phyloP scores from a whole-genome alignment of 2,329 filamentous ascomycete species.

The Ophiostoma sp. region DNA sequence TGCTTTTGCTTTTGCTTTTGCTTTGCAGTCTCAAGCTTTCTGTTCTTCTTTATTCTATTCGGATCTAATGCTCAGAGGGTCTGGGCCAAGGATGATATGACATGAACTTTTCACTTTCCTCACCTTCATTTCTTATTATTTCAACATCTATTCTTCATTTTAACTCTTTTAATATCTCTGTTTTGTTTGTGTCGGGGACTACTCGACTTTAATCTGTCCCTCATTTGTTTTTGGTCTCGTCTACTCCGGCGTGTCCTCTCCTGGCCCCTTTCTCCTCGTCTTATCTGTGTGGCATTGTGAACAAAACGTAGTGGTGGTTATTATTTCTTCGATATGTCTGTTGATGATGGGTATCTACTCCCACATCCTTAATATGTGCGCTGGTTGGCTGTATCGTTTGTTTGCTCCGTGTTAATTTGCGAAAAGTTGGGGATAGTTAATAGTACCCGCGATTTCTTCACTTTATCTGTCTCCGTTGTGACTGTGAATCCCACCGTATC shows the following conservation, averaged over 20 bases:
- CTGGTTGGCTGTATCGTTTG: neutral
- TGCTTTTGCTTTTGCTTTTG: neutral
- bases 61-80: neutral
- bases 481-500: neutral
- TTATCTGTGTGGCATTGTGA: neutral
- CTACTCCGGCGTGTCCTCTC: neutral
- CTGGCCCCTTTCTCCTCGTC: neutral
- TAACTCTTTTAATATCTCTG: neutral
- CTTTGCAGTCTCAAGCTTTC: neutral
- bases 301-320: neutral
- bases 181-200: neutral
- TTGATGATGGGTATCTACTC: neutral
- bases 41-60: constrained; percentile 3
- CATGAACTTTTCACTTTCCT: neutral
- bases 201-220: neutral
- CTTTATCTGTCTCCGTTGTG: neutral
- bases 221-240: neutral
- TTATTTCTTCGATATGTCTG: neutral
- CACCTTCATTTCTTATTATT: neutral
- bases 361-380: neutral
- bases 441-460: neutral
- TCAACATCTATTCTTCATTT: neutral
- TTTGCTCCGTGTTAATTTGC: neutral
- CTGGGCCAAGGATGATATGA: constrained; percentile 7
- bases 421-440: neutral